A percentile compares a stretch with the other conserved stretches of the same genome.
Evolutionary conservation across 768 basidiomycete genomes (phyloP).

Genomic region (Pisolithus orientalis): DNA sequence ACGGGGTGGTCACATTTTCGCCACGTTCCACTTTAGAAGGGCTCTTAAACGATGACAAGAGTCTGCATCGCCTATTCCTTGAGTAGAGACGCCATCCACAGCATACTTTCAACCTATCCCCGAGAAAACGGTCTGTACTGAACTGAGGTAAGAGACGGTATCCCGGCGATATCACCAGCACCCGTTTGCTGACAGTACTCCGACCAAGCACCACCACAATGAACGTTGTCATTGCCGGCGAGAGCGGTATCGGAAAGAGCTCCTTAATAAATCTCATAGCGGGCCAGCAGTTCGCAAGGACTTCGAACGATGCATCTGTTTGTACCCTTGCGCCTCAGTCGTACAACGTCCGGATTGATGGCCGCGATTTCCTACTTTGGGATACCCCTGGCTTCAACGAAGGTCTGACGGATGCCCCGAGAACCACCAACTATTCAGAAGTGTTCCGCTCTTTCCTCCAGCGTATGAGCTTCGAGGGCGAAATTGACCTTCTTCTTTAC

Average conservation of each 20-base stretch:
- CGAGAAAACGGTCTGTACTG: neutral
- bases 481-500: conserved; percentile 15
- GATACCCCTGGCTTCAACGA: conserved; percentile 14
- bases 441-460: conserved; percentile 6
- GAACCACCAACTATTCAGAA: neutral
- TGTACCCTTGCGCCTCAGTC: conserved; percentile 9
- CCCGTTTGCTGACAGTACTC: neutral
- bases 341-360: conserved; percentile 11
- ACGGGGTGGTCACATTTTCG: neutral
- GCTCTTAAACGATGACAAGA: neutral
- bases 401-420: conserved; percentile 4
- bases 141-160: neutral
- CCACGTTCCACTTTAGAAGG: neutral
- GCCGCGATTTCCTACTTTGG: conserved; percentile 9
- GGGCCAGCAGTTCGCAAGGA: conserved; percentile 5
- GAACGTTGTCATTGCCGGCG: conserved; percentile 20
- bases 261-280: conserved; percentile 19
- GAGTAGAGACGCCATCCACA: neutral
- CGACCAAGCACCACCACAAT: conserved; percentile 1
- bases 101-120: too few species aligned
- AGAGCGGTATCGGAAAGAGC: conserved; percentile 21
- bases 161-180: neutral
- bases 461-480: conserved; percentile 1
- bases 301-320: conserved; percentile 15
- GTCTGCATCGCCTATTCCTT: neutral